Evolutionary conservation across 176 grass and related monocot genomes (phyloP).

Genomic region (Chrysopogon serrulatus): DNA sequence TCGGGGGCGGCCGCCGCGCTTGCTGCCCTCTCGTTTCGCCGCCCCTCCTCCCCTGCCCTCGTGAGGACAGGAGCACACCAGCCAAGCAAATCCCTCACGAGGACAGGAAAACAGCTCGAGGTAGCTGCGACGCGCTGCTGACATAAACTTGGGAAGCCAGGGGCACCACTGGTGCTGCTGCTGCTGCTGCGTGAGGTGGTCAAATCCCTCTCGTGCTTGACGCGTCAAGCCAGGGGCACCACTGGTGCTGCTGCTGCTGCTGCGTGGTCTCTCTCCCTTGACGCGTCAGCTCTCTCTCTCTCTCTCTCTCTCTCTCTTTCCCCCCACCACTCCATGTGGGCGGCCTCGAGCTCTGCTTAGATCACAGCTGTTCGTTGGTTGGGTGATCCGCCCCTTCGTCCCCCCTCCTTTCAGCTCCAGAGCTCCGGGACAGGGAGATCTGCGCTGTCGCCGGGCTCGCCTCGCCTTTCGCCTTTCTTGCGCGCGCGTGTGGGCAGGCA

Average conservation of each 20-base stretch:
- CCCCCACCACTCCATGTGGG: background rate
- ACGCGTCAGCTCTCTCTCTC: slow-evolving; percentile 23
- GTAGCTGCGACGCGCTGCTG: background rate
- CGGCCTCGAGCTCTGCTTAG: slow-evolving; percentile 25
- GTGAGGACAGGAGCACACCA: background rate
- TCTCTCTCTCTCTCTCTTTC: background rate
- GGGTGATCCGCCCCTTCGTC: background rate
- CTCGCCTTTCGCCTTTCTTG: background rate
- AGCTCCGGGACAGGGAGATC: background rate
- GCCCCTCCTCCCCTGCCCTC: too few relatives aligned
- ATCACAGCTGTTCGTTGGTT: slow-evolving; percentile 34
- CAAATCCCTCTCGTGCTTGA: background rate
- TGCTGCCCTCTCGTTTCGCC: too few relatives aligned
- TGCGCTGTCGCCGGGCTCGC: background rate
- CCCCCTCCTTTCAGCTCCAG: background rate
- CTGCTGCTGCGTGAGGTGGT: background rate
- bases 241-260: background rate
- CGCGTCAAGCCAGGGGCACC: too few relatives aligned
- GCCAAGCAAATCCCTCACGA: background rate
- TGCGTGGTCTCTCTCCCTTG: background rate
- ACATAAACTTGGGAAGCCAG: slow-evolving; percentile 20
- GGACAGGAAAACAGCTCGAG: slow-evolving; percentile 6
- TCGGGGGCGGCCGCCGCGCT: background rate
- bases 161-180: background rate
- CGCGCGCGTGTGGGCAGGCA: background rate